A percentile compares a stretch with the other conserved stretches of the same genome.
phyloP scores from a whole-genome alignment of 169 alveolate genomes.

The Plasmodium ovale region DNA sequence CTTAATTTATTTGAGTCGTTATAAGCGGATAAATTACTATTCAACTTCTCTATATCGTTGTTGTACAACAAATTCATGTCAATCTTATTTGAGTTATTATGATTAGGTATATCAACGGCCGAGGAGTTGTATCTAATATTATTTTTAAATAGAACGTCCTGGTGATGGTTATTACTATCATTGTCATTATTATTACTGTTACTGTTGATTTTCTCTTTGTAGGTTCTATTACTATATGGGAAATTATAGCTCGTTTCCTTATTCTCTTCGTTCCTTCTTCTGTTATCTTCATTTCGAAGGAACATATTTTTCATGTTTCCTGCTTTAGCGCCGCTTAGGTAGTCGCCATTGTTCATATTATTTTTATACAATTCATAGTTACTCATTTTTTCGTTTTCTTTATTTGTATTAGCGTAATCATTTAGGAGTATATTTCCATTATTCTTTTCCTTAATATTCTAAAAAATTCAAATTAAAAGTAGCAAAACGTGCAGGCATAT shows the following conservation, averaged over 20 bases:
- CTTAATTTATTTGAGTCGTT: slow-evolving; percentile 47
- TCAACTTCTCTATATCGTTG: slow-evolving; percentile 36
- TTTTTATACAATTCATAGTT: slow-evolving; percentile 57
- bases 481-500: neutral
- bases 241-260: slow-evolving; percentile 35
- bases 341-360: slow-evolving; percentile 33
- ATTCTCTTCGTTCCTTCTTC: slow-evolving; percentile 19
- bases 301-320: slow-evolving; percentile 36
- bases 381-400: slow-evolving; percentile 49
- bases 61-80: slow-evolving; percentile 51
- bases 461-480: neutral
- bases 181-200: too few relatives aligned
- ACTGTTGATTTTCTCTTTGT: slow-evolving; percentile 22
- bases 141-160: slow-evolving; percentile 22
- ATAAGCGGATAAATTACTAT: slow-evolving; percentile 42
- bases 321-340: slow-evolving; percentile 22
- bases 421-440: slow-evolving; percentile 10
- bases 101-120: slow-evolving; percentile 8
- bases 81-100: slow-evolving; percentile 36
- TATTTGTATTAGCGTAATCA: slow-evolving; percentile 36
- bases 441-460: slow-evolving; percentile 34
- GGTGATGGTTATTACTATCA: neutral
- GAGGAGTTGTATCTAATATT: slow-evolving; percentile 54
- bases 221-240: slow-evolving; percentile 37
- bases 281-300: slow-evolving; percentile 11